Evolutionary conservation across 164 flowering plant genomes (phyloP).

Genomic region (Tetrastigma voinierianum): DNA sequence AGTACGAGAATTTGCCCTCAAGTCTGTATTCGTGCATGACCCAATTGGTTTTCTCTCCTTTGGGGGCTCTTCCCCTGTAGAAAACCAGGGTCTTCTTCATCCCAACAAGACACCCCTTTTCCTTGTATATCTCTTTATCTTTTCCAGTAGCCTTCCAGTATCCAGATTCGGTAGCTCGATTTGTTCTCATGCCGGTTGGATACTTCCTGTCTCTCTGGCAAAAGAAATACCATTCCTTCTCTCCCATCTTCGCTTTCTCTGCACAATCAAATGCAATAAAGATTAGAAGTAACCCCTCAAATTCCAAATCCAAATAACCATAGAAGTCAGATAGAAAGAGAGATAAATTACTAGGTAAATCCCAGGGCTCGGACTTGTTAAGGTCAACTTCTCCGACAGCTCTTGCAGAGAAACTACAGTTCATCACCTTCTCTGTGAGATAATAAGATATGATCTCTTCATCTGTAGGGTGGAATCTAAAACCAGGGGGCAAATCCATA

Average conservation of each 20-base stretch:
- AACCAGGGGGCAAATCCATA: slow-evolving; percentile 59
- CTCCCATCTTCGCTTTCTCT: slow-evolving; percentile 70
- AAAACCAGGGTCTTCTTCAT: slow-evolving; percentile 74
- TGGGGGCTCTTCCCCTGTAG: slow-evolving; percentile 65
- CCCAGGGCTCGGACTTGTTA: slow-evolving; percentile 68
- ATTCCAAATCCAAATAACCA: background rate
- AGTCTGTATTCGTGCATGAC: slow-evolving; percentile 64
- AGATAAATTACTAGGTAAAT: slow-evolving; percentile 43
- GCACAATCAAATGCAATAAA: slow-evolving; percentile 1
- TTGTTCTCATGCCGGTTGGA: slow-evolving; percentile 66
- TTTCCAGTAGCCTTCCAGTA: slow-evolving; percentile 76
- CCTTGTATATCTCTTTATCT: slow-evolving; percentile 57
- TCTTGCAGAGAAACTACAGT: slow-evolving; percentile 30
- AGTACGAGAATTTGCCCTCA: slow-evolving; percentile 43
- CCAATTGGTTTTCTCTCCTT: slow-evolving; percentile 65
- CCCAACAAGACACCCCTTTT: slow-evolving; percentile 44
- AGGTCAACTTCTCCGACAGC: slow-evolving; percentile 57
- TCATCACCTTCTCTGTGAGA: slow-evolving; percentile 42
- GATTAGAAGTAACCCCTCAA: background rate
- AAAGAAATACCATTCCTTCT: slow-evolving; percentile 61
- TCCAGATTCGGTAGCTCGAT: slow-evolving; percentile 59
- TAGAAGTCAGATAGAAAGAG: background rate
- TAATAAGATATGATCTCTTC: slow-evolving; percentile 52
- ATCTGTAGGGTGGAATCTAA: slow-evolving; percentile 64
- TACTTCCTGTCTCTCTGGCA: slow-evolving; percentile 58